Base-by-base conservation (phyloP, 257 asterid genomes). In the Hygrophila difformis region DNA sequence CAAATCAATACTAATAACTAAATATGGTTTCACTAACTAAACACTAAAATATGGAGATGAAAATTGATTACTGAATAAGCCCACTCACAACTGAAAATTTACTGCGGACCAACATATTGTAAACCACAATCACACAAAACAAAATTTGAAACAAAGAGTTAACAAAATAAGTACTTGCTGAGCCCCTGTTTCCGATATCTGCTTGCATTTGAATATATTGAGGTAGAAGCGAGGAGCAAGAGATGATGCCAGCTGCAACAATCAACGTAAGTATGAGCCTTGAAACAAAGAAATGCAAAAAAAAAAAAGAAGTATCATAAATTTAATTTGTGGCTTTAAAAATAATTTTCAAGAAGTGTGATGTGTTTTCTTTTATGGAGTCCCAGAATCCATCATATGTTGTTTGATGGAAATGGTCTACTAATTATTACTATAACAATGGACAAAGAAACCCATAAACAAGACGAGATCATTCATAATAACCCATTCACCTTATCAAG, bases 151-250 rank as follows among this genome's bases (percentile, higher is more conserved):
- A 33, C 6, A 33, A 33, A 1, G 12, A 4, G 8, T 6, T 44
- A 48, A 39, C 42, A 39, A 29, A 44, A 24, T 36, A 28, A 48
- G 21, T 81, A 81, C 95, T 67, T 87, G 97, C 48, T 87, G 97
- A 47, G 97, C 94, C 63, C 97, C 95, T 33, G 97, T 87, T 70
- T 87, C 95, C 39, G 97, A 84, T 70, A 87, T 84, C 23, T 84
- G 97, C 85, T 87, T 87, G 93, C 97, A 87, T 67, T 78, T 87
- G 84, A 84, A 87, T 56, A 87, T 78, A 68, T 87, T 87, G 65
- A 72, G 75, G 67, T 74, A 87, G 76, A 87, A 87, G 56, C 95
- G 97, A 12, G 95, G 95, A 47, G 87, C 88, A 56, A 87, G 93
- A 62, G 97, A 80, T 20, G 97, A 83, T 36, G 97, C 93, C 62